Base-by-base conservation (phyloP, 192 early-diverging fungal genomes). In the Umbelopsis sp. region DNA sequence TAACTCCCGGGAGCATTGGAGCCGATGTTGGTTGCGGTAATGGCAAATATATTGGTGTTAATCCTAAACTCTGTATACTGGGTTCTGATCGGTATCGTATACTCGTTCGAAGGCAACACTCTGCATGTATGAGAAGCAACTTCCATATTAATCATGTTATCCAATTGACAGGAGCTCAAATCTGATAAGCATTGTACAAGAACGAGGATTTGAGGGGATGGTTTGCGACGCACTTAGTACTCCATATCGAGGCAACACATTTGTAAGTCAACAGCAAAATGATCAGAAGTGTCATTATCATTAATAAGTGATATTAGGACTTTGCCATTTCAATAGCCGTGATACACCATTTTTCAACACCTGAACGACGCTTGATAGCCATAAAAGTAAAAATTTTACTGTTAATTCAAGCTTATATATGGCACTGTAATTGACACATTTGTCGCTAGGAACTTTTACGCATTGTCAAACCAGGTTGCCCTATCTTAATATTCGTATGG, bases 1-100 rank as follows among this genome's bases (percentile, higher is more conserved):
- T 89, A 66, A 76, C 85, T 0, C 5, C 73, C 3, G 95, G 93
- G 6, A 91, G 90, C 58, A 30, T 99, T 2, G 97, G 97, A 13
- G 93, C 91, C 1, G 97, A 99, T 80, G 88, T 99, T 25, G 97
- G 97, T 18, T 97, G 97, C 72, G 97, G 97, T 12, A 99, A 99
- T 80, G 97, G 97, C 49, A 99, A 99, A 78, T 99, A 99, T 74
- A 83, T 99, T 74, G 91, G 90, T 33, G 91, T 97, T 3, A 96
- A 97, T 71, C 79, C 78, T n/a, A 84, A 89, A n/a, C 75, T 96
- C 8, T 86, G 87, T 70, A 89, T 93, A 46, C 66, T 94, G 37
- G 97, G 96, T 50, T 93, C 91, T 0, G 97, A 99, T 71, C 84
- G 89, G 91, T 91, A 83, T 72, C 51, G 3, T 47, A 11, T 41